These are phyloP conservation scores for Wickerhamomyces mucosus DNA, from an alignment of 805 yeast genomes.

Conservation along the genomic window DNA sequence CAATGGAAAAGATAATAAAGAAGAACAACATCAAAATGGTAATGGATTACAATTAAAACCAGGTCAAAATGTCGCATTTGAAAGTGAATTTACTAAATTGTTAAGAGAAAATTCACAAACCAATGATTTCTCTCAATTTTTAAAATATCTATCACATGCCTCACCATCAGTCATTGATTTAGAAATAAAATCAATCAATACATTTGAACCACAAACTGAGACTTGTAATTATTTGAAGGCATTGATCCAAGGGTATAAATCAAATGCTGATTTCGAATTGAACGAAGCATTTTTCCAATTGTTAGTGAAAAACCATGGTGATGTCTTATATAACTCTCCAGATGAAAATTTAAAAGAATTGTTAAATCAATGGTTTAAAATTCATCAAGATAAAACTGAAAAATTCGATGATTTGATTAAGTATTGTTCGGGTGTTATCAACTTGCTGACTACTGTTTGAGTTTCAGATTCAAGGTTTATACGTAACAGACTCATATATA, in stretches of 20 bases:
- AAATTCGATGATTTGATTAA: slow-evolving; percentile 60
- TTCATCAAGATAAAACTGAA: slow-evolving; percentile 31
- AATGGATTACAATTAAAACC: slow-evolving; percentile 18
- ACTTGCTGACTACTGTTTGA: slow-evolving; percentile 34
- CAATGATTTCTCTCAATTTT: slow-evolving; percentile 38
- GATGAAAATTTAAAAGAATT: slow-evolving; percentile 34
- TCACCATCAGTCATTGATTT: slow-evolving; percentile 77
- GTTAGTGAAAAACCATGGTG: slow-evolving; percentile 75
- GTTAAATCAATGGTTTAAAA: slow-evolving; percentile 38
- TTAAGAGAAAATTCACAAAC: slow-evolving; percentile 42
- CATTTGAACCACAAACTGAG: slow-evolving; percentile 61
- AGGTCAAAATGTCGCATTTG: slow-evolving; percentile 39
- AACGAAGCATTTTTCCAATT: slow-evolving; percentile 73
- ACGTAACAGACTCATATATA: neutral
- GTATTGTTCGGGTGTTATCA: slow-evolving; percentile 73
- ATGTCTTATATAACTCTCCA: slow-evolving; percentile 43
- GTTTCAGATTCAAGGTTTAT: neutral
- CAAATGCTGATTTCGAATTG: slow-evolving; percentile 61
- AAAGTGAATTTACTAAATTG: slow-evolving; percentile 60
- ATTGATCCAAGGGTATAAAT: slow-evolving; percentile 44
- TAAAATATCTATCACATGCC: slow-evolving; percentile 43
- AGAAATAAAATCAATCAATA: slow-evolving; percentile 73
- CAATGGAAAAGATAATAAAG: slow-evolving; percentile 2
- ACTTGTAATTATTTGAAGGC: slow-evolving; percentile 59
- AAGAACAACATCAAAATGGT: neutral